phyloP scores from a whole-genome alignment of 345 rosid species.

The Gossypium mustelinum region DNA sequence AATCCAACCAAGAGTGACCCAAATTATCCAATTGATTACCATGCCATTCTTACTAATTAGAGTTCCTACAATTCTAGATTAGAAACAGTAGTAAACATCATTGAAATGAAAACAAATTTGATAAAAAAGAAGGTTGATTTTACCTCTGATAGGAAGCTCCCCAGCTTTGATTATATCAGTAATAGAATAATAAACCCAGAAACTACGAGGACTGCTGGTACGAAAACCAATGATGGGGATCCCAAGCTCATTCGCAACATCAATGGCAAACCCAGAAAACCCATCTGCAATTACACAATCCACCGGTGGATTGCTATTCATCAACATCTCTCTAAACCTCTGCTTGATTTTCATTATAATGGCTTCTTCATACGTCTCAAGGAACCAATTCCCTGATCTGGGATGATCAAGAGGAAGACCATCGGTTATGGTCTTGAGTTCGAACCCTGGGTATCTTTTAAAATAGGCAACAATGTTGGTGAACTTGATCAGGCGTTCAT shows the following conservation, averaged over 20 bases:
- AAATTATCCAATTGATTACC: no score
- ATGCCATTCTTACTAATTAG: no score
- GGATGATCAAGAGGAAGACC: slow-evolving; percentile 32
- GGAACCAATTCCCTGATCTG: neutral
- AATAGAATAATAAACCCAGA: slow-evolving; percentile 31
- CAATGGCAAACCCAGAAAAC: slow-evolving; percentile 24
- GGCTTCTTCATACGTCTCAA: slow-evolving; percentile 18
- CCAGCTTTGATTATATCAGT: slow-evolving; percentile 35
- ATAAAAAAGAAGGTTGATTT: neutral
- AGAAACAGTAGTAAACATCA: neutral
- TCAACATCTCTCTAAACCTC: slow-evolving; percentile 20
- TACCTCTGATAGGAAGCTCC: slow-evolving; percentile 45
- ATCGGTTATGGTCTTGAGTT: slow-evolving; percentile 31
- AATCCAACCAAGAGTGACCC: no score
- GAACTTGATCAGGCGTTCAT: slow-evolving; percentile 22
- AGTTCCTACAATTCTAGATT: neutral
- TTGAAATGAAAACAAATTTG: neutral
- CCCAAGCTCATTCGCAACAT: slow-evolving; percentile 32
- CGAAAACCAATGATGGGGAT: slow-evolving; percentile 33
- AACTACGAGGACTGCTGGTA: slow-evolving; percentile 30
- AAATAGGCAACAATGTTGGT: slow-evolving; percentile 34
- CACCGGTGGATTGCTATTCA: slow-evolving; percentile 8
- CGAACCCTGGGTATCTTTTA: slow-evolving; percentile 26
- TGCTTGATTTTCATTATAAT: slow-evolving; percentile 11
- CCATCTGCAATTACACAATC: slow-evolving; percentile 42